A percentile compares a stretch with the other conserved stretches of the same genome.
Conservation (phyloP, 2,329 filamentous ascomycete genomes). For the Cercospora citrullina region DNA sequence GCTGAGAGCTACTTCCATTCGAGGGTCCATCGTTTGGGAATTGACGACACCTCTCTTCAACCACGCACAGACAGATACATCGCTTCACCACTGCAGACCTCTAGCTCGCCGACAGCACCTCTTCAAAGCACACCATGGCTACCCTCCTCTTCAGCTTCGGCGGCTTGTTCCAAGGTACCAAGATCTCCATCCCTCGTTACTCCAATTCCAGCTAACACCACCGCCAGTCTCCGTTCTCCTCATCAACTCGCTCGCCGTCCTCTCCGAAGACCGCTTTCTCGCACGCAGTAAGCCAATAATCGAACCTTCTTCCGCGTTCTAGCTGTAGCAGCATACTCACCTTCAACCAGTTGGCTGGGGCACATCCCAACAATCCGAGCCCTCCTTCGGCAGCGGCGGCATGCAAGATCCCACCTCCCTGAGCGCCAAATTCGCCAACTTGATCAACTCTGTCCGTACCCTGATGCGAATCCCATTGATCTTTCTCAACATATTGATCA, state of each 20-base stretch:
- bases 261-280: conserved; percentile 93
- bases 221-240: conserved; percentile 74
- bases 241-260: conserved; percentile 88
- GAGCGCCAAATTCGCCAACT: conserved; percentile 81
- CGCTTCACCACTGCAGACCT: background rate
- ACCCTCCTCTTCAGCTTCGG: conserved; percentile 66
- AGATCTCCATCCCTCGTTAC: conserved; percentile 16
- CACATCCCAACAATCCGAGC: conserved; percentile 60
- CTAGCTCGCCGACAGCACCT: conserved; percentile 1
- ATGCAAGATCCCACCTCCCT: conserved; percentile 71
- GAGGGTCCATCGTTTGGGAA: conserved; percentile 4
- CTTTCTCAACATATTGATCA: conserved; percentile 77
- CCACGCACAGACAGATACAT: background rate
- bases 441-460: conserved; percentile 87
- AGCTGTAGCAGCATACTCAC: conserved; percentile 15
- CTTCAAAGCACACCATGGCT: conserved; percentile 25
- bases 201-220: conserved; percentile 9
- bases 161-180: conserved; percentile 70
- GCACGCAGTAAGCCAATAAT: conserved; percentile 63
- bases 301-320: background rate
- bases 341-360: conserved; percentile 72
- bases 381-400: conserved; percentile 75
- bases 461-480: conserved; percentile 92
- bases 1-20: background rate
- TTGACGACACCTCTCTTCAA: conserved; percentile 13